Evolutionary conservation across 441 rosid genomes (phyloP), one percentile per base, ranked within the genome.

Genomic region (Syzygium malaccense): DNA sequence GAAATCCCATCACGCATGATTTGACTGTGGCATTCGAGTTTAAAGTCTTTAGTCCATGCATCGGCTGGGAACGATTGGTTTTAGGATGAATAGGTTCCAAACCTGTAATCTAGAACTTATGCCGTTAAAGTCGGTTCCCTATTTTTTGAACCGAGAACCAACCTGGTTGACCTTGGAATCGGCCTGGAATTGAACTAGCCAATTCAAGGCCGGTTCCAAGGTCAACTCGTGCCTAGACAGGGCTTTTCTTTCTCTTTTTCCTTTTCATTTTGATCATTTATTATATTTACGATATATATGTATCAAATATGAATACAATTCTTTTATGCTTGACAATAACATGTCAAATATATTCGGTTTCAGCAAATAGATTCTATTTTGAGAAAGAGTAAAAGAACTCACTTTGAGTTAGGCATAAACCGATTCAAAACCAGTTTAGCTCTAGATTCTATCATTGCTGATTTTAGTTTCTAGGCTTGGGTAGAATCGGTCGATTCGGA

Each of bases 171-270:
- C 33, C 18, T 8, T 62, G 30, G 19, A 60, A 3, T 62, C 14
- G 2, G 32, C 68, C 18, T 13, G 0, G 33, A 13, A 60, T 17
- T 0, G 33, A 62, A 13, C 8, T 7, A 0, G 8, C 1, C 2
- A 2, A 28, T 14, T 62, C 32, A 28, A 62, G 68, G 33, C 18
- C 2, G 1, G 48, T 45, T 45, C 48, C 48, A 45, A 45, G 48
- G 48, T 45, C 48, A 62, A 60, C n/a, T 3, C 6, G 2, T n/a
- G 8, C 32, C 18, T 14, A 1, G 32, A 8, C 9, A n/a, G 7
- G 30, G 66, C 32, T 60, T 60, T 60, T 60, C 32, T 12, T 28
- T 60, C 6, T 60, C 32, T 3, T 60, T 60, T 26, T 28, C 28
- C 0, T 60, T 26, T 28, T 60, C 0, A 60, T 28, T 58, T 58